A percentile compares a stretch with the other conserved stretches of the same genome.
Conservation (phyloP, 495 filamentous ascomycete genomes). For the Cryomyces antarcticus region DNA sequence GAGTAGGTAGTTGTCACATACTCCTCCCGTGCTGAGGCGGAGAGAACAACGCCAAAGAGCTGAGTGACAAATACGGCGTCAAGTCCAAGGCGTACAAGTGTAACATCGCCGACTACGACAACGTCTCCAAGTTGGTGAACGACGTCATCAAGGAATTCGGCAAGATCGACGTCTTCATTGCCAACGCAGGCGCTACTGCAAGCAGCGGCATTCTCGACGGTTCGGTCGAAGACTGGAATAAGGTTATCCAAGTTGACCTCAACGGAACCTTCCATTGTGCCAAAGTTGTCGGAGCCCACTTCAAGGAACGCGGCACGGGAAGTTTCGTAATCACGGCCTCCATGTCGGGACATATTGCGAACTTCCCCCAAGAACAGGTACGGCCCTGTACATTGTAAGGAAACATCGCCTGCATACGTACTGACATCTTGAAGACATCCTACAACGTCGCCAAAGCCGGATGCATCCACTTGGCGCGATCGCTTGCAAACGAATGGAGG, state of each 20-base stretch:
- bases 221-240: too few relatives aligned
- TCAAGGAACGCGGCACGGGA: constrained; percentile 39
- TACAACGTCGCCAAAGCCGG: constrained; percentile 66
- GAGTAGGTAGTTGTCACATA: too few relatives aligned
- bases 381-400: not conserved
- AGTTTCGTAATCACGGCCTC: constrained; percentile 42
- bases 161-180: constrained; percentile 16
- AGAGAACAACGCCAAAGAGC: constrained; percentile 8
- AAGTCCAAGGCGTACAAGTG: constrained; percentile 26
- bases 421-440: constrained; percentile 24
- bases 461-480: constrained; percentile 27
- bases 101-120: constrained; percentile 12
- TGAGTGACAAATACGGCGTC: constrained; percentile 36
- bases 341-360: constrained; percentile 58
- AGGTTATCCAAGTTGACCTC: not conserved
- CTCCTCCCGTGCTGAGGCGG: too few relatives aligned
- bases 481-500: constrained; percentile 57
- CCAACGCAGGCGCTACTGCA: constrained; percentile 28
- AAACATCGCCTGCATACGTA: not conserved
- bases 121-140: constrained; percentile 7
- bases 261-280: constrained; percentile 50
- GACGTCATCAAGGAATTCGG: constrained; percentile 15
- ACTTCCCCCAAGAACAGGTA: constrained; percentile 52
- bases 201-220: too few relatives aligned
- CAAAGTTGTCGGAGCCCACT: constrained; percentile 43